Evolutionary conservation across 1,284 basidiomycete genomes (phyloP).

Genomic region (Trametes sp.): DNA sequence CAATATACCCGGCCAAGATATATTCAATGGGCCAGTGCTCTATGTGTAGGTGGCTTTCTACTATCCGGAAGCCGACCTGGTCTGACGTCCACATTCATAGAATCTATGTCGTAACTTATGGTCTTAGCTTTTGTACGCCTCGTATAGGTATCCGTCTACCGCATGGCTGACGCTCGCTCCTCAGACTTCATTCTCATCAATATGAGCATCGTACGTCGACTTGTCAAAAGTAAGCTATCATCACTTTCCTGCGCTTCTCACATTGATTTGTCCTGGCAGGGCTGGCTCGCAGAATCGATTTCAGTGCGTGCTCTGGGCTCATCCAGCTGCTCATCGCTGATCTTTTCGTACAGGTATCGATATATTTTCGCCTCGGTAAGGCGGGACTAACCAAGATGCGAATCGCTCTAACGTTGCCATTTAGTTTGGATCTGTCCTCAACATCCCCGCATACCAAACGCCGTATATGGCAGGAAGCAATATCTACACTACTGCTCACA

Average conservation of each 20-base stretch:
- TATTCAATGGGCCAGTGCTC: slow-evolving; percentile 65
- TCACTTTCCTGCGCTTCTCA: background rate
- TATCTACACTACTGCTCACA: slow-evolving; percentile 74
- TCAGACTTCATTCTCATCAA: slow-evolving; percentile 75
- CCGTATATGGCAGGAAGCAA: slow-evolving; percentile 86
- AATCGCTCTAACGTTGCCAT: background rate
- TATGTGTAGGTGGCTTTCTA: slow-evolving; percentile 56
- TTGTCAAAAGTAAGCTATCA: slow-evolving; percentile 61
- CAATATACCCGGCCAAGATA: slow-evolving; percentile 59
- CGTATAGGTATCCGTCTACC: background rate
- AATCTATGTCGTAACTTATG: slow-evolving; percentile 73
- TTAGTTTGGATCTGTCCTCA: slow-evolving; percentile 67
- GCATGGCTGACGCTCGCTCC: slow-evolving; percentile 8
- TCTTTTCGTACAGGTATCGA: slow-evolving; percentile 62
- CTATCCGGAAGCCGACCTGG: no score
- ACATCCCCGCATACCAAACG: slow-evolving; percentile 71
- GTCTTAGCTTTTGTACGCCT: slow-evolving; percentile 62
- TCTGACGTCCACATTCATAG: slow-evolving; percentile 42
- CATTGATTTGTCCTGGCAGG: slow-evolving; percentile 45
- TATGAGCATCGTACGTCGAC: slow-evolving; percentile 53
- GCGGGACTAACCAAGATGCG: background rate
- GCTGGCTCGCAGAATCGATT: slow-evolving; percentile 72
- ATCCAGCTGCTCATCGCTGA: slow-evolving; percentile 13
- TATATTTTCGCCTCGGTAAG: slow-evolving; percentile 77
- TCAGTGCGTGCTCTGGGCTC: slow-evolving; percentile 56